These are phyloP conservation scores for Glycine soja DNA, from an alignment of 306 rosid species.

Conservation along the genomic window DNA sequence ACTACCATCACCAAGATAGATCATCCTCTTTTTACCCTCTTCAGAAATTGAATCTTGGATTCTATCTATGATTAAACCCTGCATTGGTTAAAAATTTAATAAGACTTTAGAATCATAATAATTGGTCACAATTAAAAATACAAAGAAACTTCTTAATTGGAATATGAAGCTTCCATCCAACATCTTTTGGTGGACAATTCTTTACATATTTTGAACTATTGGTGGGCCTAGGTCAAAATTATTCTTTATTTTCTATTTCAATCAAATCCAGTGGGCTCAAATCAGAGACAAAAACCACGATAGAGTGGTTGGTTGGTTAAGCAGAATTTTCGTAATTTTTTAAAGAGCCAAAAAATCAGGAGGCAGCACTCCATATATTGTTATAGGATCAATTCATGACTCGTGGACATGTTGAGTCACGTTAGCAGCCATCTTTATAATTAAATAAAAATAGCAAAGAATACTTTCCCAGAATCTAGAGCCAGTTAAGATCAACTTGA, in stretches of 20 bases:
- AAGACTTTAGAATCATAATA: neutral
- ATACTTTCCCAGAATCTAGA: neutral
- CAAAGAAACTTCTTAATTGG: neutral
- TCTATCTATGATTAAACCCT: conserved; percentile 62
- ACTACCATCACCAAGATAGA: conserved; percentile 71
- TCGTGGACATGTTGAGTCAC: conserved; percentile 18
- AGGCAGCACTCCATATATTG: conserved; percentile 15
- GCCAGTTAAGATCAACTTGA: neutral
- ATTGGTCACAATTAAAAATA: neutral
- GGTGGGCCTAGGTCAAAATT: conserved; percentile 33
- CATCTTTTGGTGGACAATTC: neutral
- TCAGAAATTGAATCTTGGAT: conserved; percentile 46
- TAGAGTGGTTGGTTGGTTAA: neutral
- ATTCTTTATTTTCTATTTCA: neutral
- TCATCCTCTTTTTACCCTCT: conserved; percentile 52
- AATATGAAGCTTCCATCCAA: neutral
- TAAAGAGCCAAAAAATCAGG: neutral
- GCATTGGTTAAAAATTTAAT: neutral
- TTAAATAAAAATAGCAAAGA: neutral
- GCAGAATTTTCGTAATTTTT: neutral
- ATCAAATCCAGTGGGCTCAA: conserved; percentile 32
- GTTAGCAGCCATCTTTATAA: neutral
- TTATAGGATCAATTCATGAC: conserved; percentile 34
- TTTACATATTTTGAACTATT: neutral
- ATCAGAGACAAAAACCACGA: neutral